phyloP scores from a whole-genome alignment of 352 stramenopile species.

The Phytophthora idaei region DNA sequence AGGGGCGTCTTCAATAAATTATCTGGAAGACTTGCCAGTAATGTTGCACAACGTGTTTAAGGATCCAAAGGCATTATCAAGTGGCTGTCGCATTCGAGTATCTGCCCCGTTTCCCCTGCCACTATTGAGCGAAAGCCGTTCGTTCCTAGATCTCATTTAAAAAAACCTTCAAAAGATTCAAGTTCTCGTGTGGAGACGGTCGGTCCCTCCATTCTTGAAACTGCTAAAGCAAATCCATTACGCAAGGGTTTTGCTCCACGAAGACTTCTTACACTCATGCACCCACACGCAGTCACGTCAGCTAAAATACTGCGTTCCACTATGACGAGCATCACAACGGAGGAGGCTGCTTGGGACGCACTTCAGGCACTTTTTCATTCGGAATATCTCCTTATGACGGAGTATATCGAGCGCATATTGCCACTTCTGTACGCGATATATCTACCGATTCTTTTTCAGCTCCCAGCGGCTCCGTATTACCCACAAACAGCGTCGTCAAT shows the following conservation, averaged over 20 bases:
- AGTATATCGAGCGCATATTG: conserved; percentile 41
- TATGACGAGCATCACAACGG: not conserved
- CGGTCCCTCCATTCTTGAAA: not conserved
- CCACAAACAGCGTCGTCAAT: conserved; percentile 20
- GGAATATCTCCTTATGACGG: conserved; percentile 31
- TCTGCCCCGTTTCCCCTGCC: conserved; percentile 11
- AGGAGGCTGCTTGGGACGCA: conserved; percentile 15
- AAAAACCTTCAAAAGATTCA: not conserved
- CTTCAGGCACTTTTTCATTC: conserved; percentile 36
- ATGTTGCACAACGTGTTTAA: conserved; percentile 2
- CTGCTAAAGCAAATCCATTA: not conserved
- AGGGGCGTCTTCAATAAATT: conserved; percentile 12
- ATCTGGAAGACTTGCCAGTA: conserved; percentile 6
- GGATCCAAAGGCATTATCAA: not conserved
- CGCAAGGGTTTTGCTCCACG: conserved; percentile 1
- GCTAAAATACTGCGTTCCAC: not conserved
- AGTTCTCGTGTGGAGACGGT: not conserved
- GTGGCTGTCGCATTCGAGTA: conserved; percentile 13
- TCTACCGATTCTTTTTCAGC: conserved; percentile 21
- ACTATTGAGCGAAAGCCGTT: conserved; percentile 12
- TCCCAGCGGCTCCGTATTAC: conserved; percentile 37
- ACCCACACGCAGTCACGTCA: not conserved
- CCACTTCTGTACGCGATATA: conserved; percentile 35
- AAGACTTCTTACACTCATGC: conserved; percentile 8
- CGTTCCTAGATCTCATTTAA: not conserved